Base-by-base conservation (phyloP, 257 asterid genomes). In the Rhazya stricta region DNA sequence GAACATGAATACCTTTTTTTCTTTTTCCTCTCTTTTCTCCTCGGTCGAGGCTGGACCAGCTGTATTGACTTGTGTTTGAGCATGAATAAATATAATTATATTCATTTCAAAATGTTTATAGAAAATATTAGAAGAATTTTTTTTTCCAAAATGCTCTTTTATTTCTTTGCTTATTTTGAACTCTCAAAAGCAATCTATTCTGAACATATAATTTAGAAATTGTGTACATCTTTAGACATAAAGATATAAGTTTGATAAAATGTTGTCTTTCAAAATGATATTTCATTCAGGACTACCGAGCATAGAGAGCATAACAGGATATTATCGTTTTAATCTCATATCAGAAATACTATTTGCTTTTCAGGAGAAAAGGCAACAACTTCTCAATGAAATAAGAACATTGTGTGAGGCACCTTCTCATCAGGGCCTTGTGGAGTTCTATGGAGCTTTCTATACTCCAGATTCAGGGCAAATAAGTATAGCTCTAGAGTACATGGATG, bases 381-480 rank as follows among this genome's bases (percentile, higher is more conserved):
- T 95, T 78, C 96, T 95, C 37, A 92, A 97, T 77, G 99, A 95
- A 84, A 95, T 95, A 81, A 84, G 97, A 77, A 94, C 96, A 54
- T 76, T 94, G 80, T 94, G 97, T 39, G 99, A 94, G 80, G 99
- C 97, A 50, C 99, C 99, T n/a, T 83, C 87, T 81, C 88, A 85
- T 84, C 82, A 87, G 78, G 98, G 98, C 34, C 98, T 92, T 41
- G 99, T 92, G 39, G 96, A 92, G 71, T 95, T 95, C 79, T 95
- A 91, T 69, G 99, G 99, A 50, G 97, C 99, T 37, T 94, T 92
- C 82, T 94, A 94, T 74, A 92, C 93, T 70, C 99, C 99, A 39
- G 97, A 92, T 82, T 94, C 99, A 36, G 99, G 99, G 65, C 99
- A 94, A 82, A 94, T 94, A 72, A 92, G 97, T 84, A 94, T 94